Percentiles rank a stretch among this genome's conserved stretches.
Evolutionary conservation across 129 eudicot species (phyloP).

Genomic region (Arctium lappa): DNA sequence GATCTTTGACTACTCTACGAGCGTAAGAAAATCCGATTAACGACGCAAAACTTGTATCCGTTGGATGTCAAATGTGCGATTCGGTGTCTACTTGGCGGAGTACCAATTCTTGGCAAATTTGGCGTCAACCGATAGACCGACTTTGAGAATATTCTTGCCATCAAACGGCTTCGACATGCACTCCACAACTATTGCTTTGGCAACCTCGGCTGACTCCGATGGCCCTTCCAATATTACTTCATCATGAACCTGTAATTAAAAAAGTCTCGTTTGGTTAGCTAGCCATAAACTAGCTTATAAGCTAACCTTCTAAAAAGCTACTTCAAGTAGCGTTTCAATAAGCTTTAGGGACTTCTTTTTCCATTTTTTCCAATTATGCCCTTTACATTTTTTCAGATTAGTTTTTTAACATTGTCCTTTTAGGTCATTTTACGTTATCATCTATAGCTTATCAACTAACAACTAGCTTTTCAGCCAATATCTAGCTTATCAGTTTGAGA

Average conservation of each 20-base stretch:
- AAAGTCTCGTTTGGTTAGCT: neutral
- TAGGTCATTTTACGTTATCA: neutral
- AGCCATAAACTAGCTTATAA: neutral
- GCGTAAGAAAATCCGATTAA: neutral
- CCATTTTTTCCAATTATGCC: neutral
- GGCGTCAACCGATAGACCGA: slow-evolving; percentile 82
- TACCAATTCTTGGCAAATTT: slow-evolving; percentile 90
- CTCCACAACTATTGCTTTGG: slow-evolving; percentile 76
- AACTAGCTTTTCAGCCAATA: too few species aligned
- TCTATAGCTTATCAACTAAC: neutral
- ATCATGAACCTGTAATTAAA: slow-evolving; percentile 65
- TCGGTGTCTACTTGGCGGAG: slow-evolving; percentile 62
- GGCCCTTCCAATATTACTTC: slow-evolving; percentile 98
- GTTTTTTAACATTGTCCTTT: neutral
- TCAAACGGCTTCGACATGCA: slow-evolving; percentile 95
- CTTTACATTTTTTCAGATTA: neutral
- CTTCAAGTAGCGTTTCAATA: neutral
- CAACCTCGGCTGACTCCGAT: slow-evolving; percentile 83
- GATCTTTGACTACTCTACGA: neutral
- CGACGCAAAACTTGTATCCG: neutral
- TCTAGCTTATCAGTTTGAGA: neutral
- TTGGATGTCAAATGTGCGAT: neutral
- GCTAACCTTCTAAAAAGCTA: neutral
- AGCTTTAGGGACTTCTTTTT: neutral
- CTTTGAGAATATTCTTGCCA: slow-evolving; percentile 70